Conservation (phyloP, 192 early-diverging fungal species). For the Coemansia sp. region DNA sequence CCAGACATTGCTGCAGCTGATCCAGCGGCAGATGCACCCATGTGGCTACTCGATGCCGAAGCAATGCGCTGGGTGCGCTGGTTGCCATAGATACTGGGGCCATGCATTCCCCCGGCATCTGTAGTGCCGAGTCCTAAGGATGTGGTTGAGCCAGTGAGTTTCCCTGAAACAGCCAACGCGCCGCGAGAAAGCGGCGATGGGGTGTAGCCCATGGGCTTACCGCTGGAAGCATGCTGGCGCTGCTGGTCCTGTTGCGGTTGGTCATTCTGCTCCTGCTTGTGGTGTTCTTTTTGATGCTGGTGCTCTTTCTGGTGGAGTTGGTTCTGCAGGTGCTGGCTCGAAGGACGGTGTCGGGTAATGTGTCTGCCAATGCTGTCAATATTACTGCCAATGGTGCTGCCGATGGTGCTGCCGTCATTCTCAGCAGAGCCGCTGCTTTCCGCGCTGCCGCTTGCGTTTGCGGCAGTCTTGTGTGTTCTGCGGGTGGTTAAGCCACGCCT, state of each 20-base stretch:
- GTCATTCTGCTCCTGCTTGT: not conserved
- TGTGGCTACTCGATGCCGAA: conserved; percentile 39
- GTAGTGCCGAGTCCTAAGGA: not conserved
- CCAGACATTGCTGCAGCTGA: conserved; percentile 8
- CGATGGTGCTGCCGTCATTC: conserved; percentile 2
- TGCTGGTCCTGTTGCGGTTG: not conserved
- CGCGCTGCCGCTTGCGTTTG: conserved; percentile 4
- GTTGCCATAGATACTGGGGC: conserved; percentile 28
- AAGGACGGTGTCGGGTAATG: not conserved
- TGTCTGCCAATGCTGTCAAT: not conserved
- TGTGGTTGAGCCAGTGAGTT: conserved; percentile 1
- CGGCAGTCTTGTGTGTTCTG: conserved; percentile 26
- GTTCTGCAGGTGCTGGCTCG: not conserved
- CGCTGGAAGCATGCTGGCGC: not conserved
- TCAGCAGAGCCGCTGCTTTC: conserved; percentile 4
- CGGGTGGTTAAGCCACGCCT: conserved; percentile 48
- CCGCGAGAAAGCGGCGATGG: conserved; percentile 9
- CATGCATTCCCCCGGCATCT: not conserved
- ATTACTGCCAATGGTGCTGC: conserved; percentile 5
- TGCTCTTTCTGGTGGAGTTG: not conserved
- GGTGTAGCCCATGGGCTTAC: conserved; percentile 1
- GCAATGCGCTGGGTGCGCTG: conserved; percentile 41
- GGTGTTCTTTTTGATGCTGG: not conserved
- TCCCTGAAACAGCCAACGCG: not conserved
- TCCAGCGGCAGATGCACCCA: conserved; percentile 13